phyloP scores from a whole-genome alignment of 179 eudicot genomes.

The Amaranthus tricolor region DNA sequence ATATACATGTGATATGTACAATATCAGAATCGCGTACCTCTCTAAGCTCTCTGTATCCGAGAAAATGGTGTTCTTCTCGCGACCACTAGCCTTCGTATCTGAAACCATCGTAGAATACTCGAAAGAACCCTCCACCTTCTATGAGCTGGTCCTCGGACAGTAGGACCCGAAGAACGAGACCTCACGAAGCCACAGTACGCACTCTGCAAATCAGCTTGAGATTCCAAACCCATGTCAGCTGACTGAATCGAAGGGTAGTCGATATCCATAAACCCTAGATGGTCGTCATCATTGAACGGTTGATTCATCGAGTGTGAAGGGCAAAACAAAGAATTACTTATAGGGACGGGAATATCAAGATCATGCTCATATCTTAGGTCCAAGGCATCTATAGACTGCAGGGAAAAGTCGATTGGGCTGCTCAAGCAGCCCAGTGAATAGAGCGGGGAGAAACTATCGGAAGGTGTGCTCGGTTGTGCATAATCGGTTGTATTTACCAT shows the following conservation, averaged over 20 bases:
- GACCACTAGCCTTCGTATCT: slow-evolving; percentile 48
- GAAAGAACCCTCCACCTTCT: slow-evolving; percentile 59
- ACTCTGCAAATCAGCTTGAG: slow-evolving; percentile 42
- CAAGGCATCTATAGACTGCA: slow-evolving; percentile 40
- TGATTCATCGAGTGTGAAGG: slow-evolving; percentile 43
- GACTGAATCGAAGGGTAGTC: slow-evolving; percentile 44
- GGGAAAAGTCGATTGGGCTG: slow-evolving; percentile 48
- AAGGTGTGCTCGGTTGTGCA: slow-evolving; percentile 34
- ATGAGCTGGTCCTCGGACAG: slow-evolving; percentile 39
- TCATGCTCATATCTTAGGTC: slow-evolving; percentile 49
- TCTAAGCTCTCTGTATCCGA: slow-evolving; percentile 23
- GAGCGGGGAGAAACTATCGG: slow-evolving; percentile 51
- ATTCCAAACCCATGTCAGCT: slow-evolving; percentile 35
- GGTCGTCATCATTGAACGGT: slow-evolving; percentile 46
- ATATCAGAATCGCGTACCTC: slow-evolving; percentile 5
- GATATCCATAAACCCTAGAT: slow-evolving; percentile 43
- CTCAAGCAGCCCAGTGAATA: slow-evolving; percentile 40
- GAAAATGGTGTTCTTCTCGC: slow-evolving; percentile 30
- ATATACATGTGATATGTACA: slow-evolving; percentile 22
- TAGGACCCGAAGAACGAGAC: slow-evolving; percentile 31
- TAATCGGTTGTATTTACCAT: slow-evolving; percentile 24
- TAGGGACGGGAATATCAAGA: slow-evolving; percentile 40
- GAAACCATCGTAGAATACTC: slow-evolving; percentile 41
- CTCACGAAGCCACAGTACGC: slow-evolving; percentile 36
- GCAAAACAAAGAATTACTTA: slow-evolving; percentile 41